A percentile compares a stretch with the other conserved stretches of the same genome.
phyloP scores from a whole-genome alignment of 768 basidiomycete species.

The Termitomyces sp. region DNA sequence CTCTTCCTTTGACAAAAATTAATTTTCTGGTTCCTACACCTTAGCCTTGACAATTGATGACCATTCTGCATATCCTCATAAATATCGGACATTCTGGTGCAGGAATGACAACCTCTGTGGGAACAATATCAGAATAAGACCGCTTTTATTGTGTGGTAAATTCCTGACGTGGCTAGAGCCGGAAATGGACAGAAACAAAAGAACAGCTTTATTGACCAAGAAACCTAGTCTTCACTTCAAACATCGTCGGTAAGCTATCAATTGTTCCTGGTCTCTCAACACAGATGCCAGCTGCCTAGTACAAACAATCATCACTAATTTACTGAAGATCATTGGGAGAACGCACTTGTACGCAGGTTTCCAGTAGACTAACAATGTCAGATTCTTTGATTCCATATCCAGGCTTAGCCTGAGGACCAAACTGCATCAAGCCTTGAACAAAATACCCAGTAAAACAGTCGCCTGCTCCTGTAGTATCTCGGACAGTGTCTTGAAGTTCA shows the following conservation, averaged over 20 bases:
- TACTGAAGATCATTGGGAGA: neutral
- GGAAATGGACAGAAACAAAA: neutral
- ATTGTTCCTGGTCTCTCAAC: constrained; percentile 53
- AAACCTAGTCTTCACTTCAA: constrained; percentile 32
- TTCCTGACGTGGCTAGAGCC: too few relatives aligned
- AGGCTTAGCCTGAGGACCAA: constrained; percentile 18
- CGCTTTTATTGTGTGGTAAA: too few relatives aligned
- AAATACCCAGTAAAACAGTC: constrained; percentile 63
- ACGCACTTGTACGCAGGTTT: constrained; percentile 34
- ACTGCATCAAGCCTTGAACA: constrained; percentile 47
- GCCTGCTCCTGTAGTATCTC: constrained; percentile 60
- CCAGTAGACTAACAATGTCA: constrained; percentile 29
- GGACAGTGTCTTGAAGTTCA: constrained; percentile 28
- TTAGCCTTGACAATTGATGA: too few relatives aligned
- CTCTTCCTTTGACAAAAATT: too few relatives aligned
- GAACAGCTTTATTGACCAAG: neutral
- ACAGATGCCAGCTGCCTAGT: constrained; percentile 56
- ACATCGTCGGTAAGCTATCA: constrained; percentile 44
- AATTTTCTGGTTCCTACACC: too few relatives aligned
- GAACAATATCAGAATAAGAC: too few relatives aligned
- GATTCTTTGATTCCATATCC: constrained; percentile 22
- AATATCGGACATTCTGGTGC: too few relatives aligned
- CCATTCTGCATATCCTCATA: too few relatives aligned
- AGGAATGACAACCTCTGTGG: too few relatives aligned
- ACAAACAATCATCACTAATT: neutral